These are phyloP conservation scores for Calcarisporium arbuscula DNA, from an alignment of 2,329 filamentous ascomycete genomes.

Conservation along the genomic window DNA sequence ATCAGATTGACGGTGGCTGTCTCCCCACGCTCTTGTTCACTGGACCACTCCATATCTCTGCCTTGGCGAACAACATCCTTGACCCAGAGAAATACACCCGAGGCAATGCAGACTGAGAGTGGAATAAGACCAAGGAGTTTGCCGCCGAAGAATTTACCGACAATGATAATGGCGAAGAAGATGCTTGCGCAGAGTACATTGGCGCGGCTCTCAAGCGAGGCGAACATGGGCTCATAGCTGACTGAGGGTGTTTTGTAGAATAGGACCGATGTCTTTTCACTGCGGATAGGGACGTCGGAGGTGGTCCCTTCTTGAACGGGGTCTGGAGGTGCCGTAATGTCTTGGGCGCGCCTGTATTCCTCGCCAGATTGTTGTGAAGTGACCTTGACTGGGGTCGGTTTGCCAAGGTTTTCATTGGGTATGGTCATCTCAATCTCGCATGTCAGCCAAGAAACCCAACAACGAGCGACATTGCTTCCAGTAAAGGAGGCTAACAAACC, in stretches of 20 bases:
- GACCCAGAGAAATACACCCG: slow-evolving; percentile 81
- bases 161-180: slow-evolving; percentile 64
- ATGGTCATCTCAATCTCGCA: slow-evolving; percentile 2
- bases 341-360: slow-evolving; percentile 80
- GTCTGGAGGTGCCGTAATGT: slow-evolving; percentile 85
- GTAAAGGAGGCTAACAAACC: slow-evolving; percentile 32
- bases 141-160: slow-evolving; percentile 76
- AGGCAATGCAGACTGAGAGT: slow-evolving; percentile 63
- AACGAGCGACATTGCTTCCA: background rate
- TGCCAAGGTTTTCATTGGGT: slow-evolving; percentile 82
- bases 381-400: slow-evolving; percentile 65
- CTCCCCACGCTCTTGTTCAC: slow-evolving; percentile 77
- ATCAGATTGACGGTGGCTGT: slow-evolving; percentile 83
- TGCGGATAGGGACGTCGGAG: slow-evolving; percentile 89
- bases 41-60: slow-evolving; percentile 78
- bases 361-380: slow-evolving; percentile 63
- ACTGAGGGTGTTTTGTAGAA: slow-evolving; percentile 92
- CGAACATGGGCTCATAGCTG: slow-evolving; percentile 85
- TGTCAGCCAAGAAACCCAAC: too few species aligned
- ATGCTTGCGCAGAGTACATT: slow-evolving; percentile 64
- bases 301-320: slow-evolving; percentile 76
- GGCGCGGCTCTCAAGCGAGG: slow-evolving; percentile 66
- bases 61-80: slow-evolving; percentile 81
- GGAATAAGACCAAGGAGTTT: slow-evolving; percentile 70
- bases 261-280: slow-evolving; percentile 92